Evolutionary conservation across 257 asterid species (phyloP), one percentile per base, ranked within the genome.

Genomic region (Solanum ossicruentum): DNA sequence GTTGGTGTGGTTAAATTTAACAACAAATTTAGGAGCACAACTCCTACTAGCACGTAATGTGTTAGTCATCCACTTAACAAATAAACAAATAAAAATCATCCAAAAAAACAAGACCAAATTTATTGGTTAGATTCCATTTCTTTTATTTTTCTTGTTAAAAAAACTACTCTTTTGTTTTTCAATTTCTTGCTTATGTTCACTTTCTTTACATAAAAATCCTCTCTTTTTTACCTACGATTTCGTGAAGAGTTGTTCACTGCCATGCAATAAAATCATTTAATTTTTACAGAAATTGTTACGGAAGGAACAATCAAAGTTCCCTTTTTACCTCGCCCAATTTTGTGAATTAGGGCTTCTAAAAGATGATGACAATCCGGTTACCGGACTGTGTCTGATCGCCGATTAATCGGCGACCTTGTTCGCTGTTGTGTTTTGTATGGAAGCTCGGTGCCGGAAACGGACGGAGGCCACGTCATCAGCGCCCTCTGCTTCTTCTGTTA

Each of bases 391-490:
- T 80, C 84, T 87, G 89, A 93, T 97, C 98, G 98, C 98, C 98
- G 97, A 93, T 89, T 94, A 87, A 89, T 93, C 98, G 99, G 99
- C 99, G 99, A 92, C 85, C 84, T 81, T 90, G 72, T 92, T 65
- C 51, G 82, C 89, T 83, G 87, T 87, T 89, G 83, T 95, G 72
- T 89, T 90, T 97, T 97, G 98, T 95, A 97, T 95, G 99, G 99
- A 97, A 95, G 94, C 99, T 90, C 98, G 99, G 85, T 93, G 97
- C 94, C 98, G 98, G 89, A 97, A 97, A 97, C 97, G 98, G 93
- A 97, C 95, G 96, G 99, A 94, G 99, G 98, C 99, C 93, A 94
- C 97, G 91, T 92, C 96, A 90, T 92, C 99, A 91, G 91, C 97
- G 92, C 93, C 96, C 90, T 89, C 96, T 90, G 86, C 93, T 18